Conservation (phyloP, 1,284 basidiomycete genomes). For the Meira nashicola region DNA sequence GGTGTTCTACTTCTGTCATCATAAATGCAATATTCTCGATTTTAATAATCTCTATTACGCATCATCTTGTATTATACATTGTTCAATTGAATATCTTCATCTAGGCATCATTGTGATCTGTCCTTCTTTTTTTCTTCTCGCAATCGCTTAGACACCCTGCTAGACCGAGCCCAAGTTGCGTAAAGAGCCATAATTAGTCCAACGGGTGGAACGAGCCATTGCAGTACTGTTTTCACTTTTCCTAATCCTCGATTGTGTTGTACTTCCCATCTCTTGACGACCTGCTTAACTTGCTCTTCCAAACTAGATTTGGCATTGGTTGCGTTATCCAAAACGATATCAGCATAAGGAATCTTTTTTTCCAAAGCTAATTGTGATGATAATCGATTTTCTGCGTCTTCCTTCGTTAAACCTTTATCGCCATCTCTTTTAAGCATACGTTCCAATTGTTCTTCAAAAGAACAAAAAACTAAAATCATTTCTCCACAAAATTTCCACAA, state of each 20-base stretch:
- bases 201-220: slow-evolving; percentile 75
- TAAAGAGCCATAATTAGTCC: slow-evolving; percentile 56
- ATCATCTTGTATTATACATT: not conserved
- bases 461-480: slow-evolving; percentile 67
- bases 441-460: slow-evolving; percentile 33
- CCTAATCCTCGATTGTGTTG: slow-evolving; percentile 56
- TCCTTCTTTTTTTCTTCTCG: slow-evolving; percentile 1
- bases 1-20: slow-evolving; percentile 12
- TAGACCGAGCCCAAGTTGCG: not conserved
- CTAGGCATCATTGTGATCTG: not conserved
- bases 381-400: slow-evolving; percentile 67
- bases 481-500: slow-evolving; percentile 79
- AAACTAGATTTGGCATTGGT: slow-evolving; percentile 22
- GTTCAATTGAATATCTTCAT: not conserved
- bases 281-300: slow-evolving; percentile 64
- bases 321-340: slow-evolving; percentile 79
- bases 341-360: slow-evolving; percentile 76
- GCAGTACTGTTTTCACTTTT: slow-evolving; percentile 64
- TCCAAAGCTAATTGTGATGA: slow-evolving; percentile 74
- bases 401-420: slow-evolving; percentile 54
- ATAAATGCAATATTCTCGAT: slow-evolving; percentile 5
- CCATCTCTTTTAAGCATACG: slow-evolving; percentile 47
- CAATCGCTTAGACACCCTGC: not conserved
- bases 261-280: slow-evolving; percentile 62
- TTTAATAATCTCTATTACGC: not conserved